These are phyloP conservation scores for Pleurotus cornucopiae DNA, from an alignment of 768 basidiomycete genomes.

Conservation along the genomic window DNA sequence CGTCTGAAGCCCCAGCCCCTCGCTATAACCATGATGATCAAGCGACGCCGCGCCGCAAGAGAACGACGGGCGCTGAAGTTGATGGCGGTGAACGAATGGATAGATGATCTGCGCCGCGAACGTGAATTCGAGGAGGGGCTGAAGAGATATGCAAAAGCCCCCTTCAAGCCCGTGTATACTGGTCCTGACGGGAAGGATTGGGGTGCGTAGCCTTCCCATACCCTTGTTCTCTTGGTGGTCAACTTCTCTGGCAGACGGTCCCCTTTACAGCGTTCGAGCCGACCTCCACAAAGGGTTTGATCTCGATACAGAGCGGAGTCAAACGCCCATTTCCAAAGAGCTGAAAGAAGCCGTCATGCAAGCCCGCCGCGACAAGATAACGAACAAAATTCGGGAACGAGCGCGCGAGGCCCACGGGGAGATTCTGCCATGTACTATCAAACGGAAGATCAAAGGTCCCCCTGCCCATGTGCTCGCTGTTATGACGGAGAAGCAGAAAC, in stretches of 20 bases:
- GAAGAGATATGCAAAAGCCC: slow-evolving; percentile 3
- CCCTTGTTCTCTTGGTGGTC: neutral
- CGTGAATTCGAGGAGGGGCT: slow-evolving; percentile 30
- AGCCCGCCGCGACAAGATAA: slow-evolving; percentile 57
- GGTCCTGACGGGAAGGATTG: slow-evolving; percentile 21
- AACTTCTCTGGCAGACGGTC: neutral
- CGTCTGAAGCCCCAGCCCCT: slow-evolving; percentile 77
- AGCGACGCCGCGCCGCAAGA: slow-evolving; percentile 32
- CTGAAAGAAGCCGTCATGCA: slow-evolving; percentile 45
- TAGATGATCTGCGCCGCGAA: slow-evolving; percentile 30
- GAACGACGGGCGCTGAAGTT: slow-evolving; percentile 37
- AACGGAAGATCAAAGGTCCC: slow-evolving; percentile 48
- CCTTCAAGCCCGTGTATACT: slow-evolving; percentile 18
- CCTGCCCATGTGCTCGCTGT: slow-evolving; percentile 55
- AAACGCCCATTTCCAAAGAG: slow-evolving; percentile 39
- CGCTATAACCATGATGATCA: slow-evolving; percentile 69
- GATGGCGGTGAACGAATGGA: slow-evolving; percentile 23
- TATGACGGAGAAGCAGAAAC: slow-evolving; percentile 46
- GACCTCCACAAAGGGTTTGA: slow-evolving; percentile 4
- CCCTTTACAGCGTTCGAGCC: neutral
- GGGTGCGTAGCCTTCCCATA: slow-evolving; percentile 29
- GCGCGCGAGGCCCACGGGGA: slow-evolving; percentile 64
- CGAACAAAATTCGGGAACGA: slow-evolving; percentile 61
- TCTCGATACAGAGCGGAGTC: slow-evolving; percentile 38
- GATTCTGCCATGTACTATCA: slow-evolving; percentile 41